These are phyloP conservation scores for Podospora appendiculata DNA, from an alignment of 495 filamentous ascomycete genomes.

Conservation along the genomic window DNA sequence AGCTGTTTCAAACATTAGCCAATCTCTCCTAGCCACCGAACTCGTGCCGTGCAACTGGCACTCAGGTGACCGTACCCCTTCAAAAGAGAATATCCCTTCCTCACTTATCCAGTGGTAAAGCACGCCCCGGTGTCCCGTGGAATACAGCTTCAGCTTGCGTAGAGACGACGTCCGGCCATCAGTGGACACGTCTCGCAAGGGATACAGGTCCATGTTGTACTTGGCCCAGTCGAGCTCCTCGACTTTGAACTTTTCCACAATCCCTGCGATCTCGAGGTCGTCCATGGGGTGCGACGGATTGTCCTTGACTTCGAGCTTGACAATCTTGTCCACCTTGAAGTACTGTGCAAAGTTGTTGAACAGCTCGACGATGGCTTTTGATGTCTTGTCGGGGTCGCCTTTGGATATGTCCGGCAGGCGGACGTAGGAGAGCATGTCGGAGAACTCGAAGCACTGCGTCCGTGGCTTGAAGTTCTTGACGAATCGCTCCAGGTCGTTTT, in stretches of 20 bases:
- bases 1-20: neutral
- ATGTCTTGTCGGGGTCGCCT: conserved; percentile 1
- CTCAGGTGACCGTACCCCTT: neutral
- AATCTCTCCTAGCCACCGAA: neutral
- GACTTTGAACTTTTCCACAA: neutral
- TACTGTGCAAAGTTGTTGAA: conserved; percentile 1
- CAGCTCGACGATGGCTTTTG: neutral
- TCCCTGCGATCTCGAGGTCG: neutral
- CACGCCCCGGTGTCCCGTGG: neutral
- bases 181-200: neutral
- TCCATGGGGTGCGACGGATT: neutral
- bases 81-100: neutral
- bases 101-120: neutral
- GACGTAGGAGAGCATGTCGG: conserved; percentile 2
- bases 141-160: conserved; percentile 1
- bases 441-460: neutral
- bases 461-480: conserved; percentile 2
- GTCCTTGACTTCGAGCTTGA: neutral
- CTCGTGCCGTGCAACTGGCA: no score
- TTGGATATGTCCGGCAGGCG: neutral
- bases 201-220: neutral
- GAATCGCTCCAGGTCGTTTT: conserved; percentile 1
- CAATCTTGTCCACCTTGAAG: conserved; percentile 1
- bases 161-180: neutral
- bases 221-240: conserved; percentile 3